Conservation (phyloP, 768 basidiomycete species). For the Amylocystis lapponica region DNA sequence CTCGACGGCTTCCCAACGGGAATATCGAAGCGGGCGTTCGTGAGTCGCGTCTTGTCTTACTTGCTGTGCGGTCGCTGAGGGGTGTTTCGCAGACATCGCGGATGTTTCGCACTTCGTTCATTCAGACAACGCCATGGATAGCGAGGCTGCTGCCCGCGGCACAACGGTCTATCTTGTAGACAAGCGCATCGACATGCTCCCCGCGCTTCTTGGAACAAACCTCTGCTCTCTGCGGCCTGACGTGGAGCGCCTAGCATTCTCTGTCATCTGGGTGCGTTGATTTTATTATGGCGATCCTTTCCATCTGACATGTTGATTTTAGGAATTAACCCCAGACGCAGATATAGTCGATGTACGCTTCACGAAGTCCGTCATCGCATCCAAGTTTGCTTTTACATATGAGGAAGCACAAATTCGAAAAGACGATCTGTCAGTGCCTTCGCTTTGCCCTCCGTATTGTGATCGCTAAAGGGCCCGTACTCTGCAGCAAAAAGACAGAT, state of each 20-base stretch:
- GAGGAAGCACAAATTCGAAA: slow-evolving; percentile 93
- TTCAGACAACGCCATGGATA: slow-evolving; percentile 93
- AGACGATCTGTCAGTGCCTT: slow-evolving; percentile 73
- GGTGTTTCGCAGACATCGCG: slow-evolving; percentile 78
- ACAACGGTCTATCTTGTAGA: slow-evolving; percentile 98
- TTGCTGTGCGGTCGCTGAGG: neutral
- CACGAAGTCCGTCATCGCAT: slow-evolving; percentile 94
- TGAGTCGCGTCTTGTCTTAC: slow-evolving; percentile 40
- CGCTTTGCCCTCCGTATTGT: neutral
- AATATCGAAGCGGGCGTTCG: slow-evolving; percentile 97
- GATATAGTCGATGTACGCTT: slow-evolving; percentile 89
- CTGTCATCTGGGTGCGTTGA: slow-evolving; percentile 80
- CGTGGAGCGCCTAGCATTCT: slow-evolving; percentile 94
- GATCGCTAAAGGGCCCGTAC: neutral
- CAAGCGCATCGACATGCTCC: slow-evolving; percentile 98
- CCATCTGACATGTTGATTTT: slow-evolving; percentile 4
- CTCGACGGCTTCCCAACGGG: slow-evolving; percentile 79
- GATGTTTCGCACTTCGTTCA: slow-evolving; percentile 97
- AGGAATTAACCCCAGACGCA: slow-evolving; percentile 89
- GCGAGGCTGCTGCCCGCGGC: slow-evolving; percentile 90
- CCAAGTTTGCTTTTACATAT: slow-evolving; percentile 95
- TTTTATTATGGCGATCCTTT: neutral
- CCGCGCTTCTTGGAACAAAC: slow-evolving; percentile 89
- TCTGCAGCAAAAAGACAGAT: slow-evolving; percentile 63
- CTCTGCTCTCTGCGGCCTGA: slow-evolving; percentile 88